These are phyloP conservation scores for Saccharomycopsis oosterbeekiorum DNA, from an alignment of 805 yeast species.

Conservation along the genomic window DNA sequence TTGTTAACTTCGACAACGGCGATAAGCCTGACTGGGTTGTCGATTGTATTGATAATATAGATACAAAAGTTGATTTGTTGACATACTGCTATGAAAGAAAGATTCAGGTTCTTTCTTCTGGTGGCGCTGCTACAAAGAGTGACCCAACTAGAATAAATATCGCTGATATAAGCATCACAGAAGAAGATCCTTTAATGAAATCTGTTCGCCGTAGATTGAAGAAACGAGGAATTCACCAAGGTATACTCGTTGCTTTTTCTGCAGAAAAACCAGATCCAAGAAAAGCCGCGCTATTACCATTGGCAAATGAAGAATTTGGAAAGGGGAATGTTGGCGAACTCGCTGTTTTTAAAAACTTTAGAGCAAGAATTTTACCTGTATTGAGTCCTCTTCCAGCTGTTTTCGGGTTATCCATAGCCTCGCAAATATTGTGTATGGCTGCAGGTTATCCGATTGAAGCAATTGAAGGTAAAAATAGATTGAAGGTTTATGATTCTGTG, in stretches of 20 bases:
- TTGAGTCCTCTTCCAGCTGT: slow-evolving; percentile 95
- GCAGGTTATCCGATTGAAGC: slow-evolving; percentile 90
- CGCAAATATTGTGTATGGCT: slow-evolving; percentile 66
- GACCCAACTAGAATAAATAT: slow-evolving; percentile 89
- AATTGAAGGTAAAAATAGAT: slow-evolving; percentile 80
- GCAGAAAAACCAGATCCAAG: slow-evolving; percentile 96
- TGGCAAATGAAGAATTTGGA: slow-evolving; percentile 70
- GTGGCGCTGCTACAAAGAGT: slow-evolving; percentile 96
- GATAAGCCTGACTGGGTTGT: slow-evolving; percentile 68
- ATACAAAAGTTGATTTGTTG: slow-evolving; percentile 88
- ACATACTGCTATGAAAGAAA: slow-evolving; percentile 54
- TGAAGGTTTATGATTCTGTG: slow-evolving; percentile 75
- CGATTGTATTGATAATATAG: slow-evolving; percentile 95
- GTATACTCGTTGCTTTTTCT: slow-evolving; percentile 82
- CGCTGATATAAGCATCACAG: slow-evolving; percentile 81
- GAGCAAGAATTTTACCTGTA: slow-evolving; percentile 93
- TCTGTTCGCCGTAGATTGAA: slow-evolving; percentile 78
- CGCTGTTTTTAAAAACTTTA: slow-evolving; percentile 77
- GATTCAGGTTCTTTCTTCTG: slow-evolving; percentile 73
- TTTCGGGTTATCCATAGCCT: slow-evolving; percentile 85
- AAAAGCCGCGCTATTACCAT: slow-evolving; percentile 79
- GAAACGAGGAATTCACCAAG: slow-evolving; percentile 61
- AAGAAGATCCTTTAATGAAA: slow-evolving; percentile 89
- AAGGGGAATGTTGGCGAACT: slow-evolving; percentile 81
- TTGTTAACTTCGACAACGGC: slow-evolving; percentile 39